phyloP scores from a whole-genome alignment of 148 eudicot species.

The Amaranthus palmeri region DNA sequence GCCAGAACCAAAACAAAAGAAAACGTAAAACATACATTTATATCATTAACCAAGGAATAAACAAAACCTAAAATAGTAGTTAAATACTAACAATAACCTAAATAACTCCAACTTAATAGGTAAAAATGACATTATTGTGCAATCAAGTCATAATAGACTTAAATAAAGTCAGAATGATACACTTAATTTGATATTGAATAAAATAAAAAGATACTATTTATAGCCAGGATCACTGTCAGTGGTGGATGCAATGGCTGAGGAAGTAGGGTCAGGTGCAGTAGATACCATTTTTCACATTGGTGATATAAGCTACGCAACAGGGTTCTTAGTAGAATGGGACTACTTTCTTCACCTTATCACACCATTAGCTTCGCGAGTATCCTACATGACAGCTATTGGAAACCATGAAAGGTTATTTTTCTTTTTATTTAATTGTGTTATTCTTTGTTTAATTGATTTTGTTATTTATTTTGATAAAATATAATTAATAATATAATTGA shows the following conservation, averaged over 20 bases:
- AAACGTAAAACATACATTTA: no score
- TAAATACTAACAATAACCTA: no score
- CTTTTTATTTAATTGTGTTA: neutral
- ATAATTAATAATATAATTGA: no score
- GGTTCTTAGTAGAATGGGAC: slow-evolving; percentile 88
- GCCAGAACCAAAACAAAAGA: no score
- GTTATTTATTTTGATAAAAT: no score
- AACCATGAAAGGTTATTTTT: slow-evolving; percentile 76
- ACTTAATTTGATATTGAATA: no score
- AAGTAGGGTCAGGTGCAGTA: slow-evolving; percentile 48
- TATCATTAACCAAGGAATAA: no score
- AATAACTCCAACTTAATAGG: no score
- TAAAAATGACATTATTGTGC: no score
- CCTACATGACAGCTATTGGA: slow-evolving; percentile 91
- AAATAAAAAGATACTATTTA: no score
- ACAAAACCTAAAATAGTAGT: neutral
- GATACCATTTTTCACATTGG: slow-evolving; percentile 80
- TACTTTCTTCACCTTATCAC: slow-evolving; percentile 67
- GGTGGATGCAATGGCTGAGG: slow-evolving; percentile 47
- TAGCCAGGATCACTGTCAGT: slow-evolving; percentile 86
- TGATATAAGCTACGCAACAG: slow-evolving; percentile 88
- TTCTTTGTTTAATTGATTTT: neutral
- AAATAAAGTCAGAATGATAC: no score
- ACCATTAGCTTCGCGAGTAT: slow-evolving; percentile 55
- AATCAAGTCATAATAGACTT: no score